phyloP scores from a whole-genome alignment of 352 stramenopile species.

The Blastocystis sp. region DNA sequence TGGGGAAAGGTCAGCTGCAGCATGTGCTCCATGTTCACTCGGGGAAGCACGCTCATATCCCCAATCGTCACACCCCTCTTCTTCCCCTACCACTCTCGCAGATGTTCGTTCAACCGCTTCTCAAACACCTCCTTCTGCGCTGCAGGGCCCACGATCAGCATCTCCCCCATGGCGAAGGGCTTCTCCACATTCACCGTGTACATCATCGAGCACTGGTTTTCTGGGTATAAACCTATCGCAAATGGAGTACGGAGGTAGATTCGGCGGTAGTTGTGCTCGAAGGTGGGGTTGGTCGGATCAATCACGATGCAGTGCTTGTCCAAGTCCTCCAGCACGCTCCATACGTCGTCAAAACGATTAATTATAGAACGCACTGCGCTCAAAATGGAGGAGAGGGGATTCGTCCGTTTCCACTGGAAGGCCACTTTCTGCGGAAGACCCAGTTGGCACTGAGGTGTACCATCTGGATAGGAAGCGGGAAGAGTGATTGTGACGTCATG shows the following conservation, averaged over 20 bases:
- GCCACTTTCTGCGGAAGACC: slow-evolving; percentile 15
- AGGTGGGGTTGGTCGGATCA: slow-evolving; percentile 53
- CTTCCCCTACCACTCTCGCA: background rate
- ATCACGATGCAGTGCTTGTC: slow-evolving; percentile 44
- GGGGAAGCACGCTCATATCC: slow-evolving; percentile 4
- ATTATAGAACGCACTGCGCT: background rate
- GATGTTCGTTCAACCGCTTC: slow-evolving; percentile 4
- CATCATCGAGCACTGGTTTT: slow-evolving; percentile 51
- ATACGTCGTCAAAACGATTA: slow-evolving; percentile 6
- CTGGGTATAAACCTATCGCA: background rate
- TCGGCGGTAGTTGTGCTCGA: slow-evolving; percentile 50
- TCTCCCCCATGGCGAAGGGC: slow-evolving; percentile 46
- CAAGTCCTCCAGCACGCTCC: slow-evolving; percentile 45
- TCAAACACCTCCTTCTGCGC: slow-evolving; percentile 8
- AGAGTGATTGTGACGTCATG: slow-evolving; percentile 37
- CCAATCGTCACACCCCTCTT: background rate
- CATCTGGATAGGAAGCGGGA: slow-evolving; percentile 30
- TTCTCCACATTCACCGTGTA: slow-evolving; percentile 48
- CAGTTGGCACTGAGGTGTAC: slow-evolving; percentile 24
- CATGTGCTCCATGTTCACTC: slow-evolving; percentile 18
- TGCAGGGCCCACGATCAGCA: slow-evolving; percentile 25
- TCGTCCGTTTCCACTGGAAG: slow-evolving; percentile 29
- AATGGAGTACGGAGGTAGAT: slow-evolving; percentile 30
- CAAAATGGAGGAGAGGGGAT: slow-evolving; percentile 12
- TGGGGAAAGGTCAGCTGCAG: slow-evolving; percentile 5